Percentiles rank a stretch among this genome's conserved stretches.
Evolutionary conservation across 176 grass and related monocot genomes (phyloP).

Genomic region (Aegilops umbellulata): DNA sequence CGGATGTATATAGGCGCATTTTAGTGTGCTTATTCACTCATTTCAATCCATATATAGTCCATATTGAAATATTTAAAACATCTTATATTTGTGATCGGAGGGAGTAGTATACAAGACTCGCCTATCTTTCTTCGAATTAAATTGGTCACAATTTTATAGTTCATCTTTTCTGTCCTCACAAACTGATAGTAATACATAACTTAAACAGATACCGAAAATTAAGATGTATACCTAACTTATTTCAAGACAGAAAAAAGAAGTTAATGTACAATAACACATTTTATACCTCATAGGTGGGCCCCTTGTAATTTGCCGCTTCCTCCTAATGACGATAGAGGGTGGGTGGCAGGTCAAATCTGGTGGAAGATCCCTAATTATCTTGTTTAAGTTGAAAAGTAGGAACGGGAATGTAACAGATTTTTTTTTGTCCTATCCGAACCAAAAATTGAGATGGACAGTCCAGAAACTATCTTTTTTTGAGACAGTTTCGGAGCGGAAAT

Average conservation of each 20-base stretch:
- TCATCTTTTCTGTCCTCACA: background rate
- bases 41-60: no score
- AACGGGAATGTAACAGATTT: background rate
- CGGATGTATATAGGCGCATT: no score
- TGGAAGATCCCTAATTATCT: background rate
- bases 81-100: no score
- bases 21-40: no score
- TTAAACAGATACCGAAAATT: background rate
- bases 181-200: background rate
- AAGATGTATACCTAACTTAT: background rate
- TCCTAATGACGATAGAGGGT: background rate
- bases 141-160: background rate
- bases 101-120: background rate
- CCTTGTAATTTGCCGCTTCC: background rate
- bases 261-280: background rate
- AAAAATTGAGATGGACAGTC: background rate
- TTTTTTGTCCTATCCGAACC: background rate
- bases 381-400: background rate
- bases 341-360: background rate
- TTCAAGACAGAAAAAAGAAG: background rate
- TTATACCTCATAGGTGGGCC: background rate
- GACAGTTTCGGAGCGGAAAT: background rate
- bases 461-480: background rate
- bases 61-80: no score
- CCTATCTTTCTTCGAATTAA: background rate